Evolutionary conservation across 768 basidiomycete genomes (phyloP).

Genomic region (Lactifluus echinatus): DNA sequence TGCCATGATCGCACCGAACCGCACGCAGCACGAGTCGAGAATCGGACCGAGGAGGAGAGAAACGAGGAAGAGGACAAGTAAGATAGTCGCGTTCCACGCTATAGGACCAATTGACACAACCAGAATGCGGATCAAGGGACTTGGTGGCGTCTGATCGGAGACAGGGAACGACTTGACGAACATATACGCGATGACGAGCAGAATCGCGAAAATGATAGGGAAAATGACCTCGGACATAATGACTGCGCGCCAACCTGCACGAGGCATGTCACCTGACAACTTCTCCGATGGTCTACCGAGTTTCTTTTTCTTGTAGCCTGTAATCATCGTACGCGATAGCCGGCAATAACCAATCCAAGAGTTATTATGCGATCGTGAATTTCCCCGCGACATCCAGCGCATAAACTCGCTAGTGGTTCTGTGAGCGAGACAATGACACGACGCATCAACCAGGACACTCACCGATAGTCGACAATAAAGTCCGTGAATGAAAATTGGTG

Average conservation of each 20-base stretch:
- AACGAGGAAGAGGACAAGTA: constrained; percentile 81
- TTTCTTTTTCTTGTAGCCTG: constrained; percentile 98
- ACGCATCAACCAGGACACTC: constrained; percentile 21
- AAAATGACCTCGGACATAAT: constrained; percentile 81
- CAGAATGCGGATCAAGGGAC: constrained; percentile 86
- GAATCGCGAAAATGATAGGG: constrained; percentile 74
- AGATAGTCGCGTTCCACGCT: constrained; percentile 87
- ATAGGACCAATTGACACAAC: constrained; percentile 91
- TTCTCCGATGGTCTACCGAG: constrained; percentile 97
- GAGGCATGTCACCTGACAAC: constrained; percentile 88
- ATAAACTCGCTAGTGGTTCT: constrained; percentile 68
- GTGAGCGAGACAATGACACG: background rate
- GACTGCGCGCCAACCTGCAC: constrained; percentile 88
- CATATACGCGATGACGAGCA: constrained; percentile 86
- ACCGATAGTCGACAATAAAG: constrained; percentile 94
- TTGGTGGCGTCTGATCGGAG: constrained; percentile 57
- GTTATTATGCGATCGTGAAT: constrained; percentile 93
- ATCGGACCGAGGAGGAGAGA: constrained; percentile 92
- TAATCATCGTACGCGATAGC: constrained; percentile 95
- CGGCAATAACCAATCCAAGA: constrained; percentile 99
- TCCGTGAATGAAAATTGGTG: constrained; percentile 98
- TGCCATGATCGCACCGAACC: constrained; percentile 90
- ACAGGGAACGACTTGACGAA: constrained; percentile 85
- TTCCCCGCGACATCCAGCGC: constrained; percentile 98
- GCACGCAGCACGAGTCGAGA: constrained; percentile 72